Base-by-base conservation (phyloP, 176 grass and related monocot genomes). In the Ensete ventricosum region DNA sequence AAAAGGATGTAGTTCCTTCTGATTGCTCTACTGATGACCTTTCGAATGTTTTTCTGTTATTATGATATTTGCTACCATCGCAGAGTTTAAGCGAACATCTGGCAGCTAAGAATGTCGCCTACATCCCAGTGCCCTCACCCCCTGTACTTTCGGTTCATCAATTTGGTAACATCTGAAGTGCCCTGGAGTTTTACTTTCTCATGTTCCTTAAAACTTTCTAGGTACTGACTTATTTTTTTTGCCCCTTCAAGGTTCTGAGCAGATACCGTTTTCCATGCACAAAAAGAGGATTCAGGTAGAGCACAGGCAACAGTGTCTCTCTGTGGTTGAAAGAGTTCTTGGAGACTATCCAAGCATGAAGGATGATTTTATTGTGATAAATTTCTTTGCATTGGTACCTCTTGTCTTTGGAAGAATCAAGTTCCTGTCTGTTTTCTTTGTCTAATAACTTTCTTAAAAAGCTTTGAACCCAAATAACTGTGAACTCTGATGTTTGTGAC, bases 371-470 rank as follows among this genome's bases (percentile, higher is more conserved):
- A 85, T 93, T 75, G 74, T 64, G 21, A 93, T 90, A 55, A 96
- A 96, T 83, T 96, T 96, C 77, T 96, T 96, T 71, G 90, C 93
- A 11, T 80, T 96, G 83, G 93, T 93, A 73, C 82, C 51, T 70
- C 50, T n/a, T n/a, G 8, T 34, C 21, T 50, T 73, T 75, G 8
- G 9, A 67, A 67, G 7, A 67, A 67, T 67, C 14, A 2, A 1
- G 34, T 12, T 67, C 26, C 26, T 67, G 6, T 29, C 9, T 67
- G 29, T 8, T 67, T 67, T 34, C n/a, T 14, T 5, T 25, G 24
- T 17, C 14, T 16, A 29, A 13, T 34, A 29, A 43, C 34, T 43
- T 43, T 43, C 34, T 43, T 43, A 43, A 43, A 43, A 43, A 43
- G 3, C 3, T 13, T 67, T 34, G 13, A 34, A 2, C 24, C 26